Conservation (phyloP, 306 rosid genomes). For the Vigna reflexopilosa region DNA sequence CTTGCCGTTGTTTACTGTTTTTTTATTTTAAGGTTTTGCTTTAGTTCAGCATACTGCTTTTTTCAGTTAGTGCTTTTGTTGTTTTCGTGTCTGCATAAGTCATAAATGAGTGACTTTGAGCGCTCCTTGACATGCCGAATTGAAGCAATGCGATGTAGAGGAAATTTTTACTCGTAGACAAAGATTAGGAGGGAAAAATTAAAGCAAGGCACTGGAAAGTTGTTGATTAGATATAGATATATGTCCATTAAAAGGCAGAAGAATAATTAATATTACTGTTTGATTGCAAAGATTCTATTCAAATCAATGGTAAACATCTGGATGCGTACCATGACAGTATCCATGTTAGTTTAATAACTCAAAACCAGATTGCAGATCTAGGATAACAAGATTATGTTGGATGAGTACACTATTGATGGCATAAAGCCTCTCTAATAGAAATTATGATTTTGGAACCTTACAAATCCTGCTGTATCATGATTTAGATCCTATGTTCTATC, state of each 20-base stretch:
- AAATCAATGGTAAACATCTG: not conserved
- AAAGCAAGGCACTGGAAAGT: not conserved
- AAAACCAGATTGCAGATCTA: not conserved
- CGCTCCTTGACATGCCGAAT: conserved; percentile 3
- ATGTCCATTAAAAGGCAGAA: not conserved
- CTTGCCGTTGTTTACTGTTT: conserved; percentile 10
- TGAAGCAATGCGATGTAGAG: not conserved
- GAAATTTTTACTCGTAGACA: not conserved
- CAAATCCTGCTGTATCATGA: conserved; percentile 15
- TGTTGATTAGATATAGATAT: not conserved
- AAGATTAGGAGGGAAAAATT: not conserved
- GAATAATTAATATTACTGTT: not conserved
- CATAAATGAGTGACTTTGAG: not conserved
- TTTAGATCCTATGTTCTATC: conserved; percentile 23
- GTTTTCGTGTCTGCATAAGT: not conserved
- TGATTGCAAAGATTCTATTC: not conserved
- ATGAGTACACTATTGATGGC: conserved; percentile 10
- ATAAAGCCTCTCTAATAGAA: conserved; percentile 2
- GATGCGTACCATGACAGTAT: not conserved
- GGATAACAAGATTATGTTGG: not conserved
- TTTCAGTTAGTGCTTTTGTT: not conserved
- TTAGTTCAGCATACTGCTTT: not conserved
- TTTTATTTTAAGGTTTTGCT: conserved; percentile 9
- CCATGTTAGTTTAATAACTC: not conserved
- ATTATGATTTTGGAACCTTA: not conserved